Conservation (phyloP, 2,329 filamentous ascomycete species). For the Alternaria viburni region DNA sequence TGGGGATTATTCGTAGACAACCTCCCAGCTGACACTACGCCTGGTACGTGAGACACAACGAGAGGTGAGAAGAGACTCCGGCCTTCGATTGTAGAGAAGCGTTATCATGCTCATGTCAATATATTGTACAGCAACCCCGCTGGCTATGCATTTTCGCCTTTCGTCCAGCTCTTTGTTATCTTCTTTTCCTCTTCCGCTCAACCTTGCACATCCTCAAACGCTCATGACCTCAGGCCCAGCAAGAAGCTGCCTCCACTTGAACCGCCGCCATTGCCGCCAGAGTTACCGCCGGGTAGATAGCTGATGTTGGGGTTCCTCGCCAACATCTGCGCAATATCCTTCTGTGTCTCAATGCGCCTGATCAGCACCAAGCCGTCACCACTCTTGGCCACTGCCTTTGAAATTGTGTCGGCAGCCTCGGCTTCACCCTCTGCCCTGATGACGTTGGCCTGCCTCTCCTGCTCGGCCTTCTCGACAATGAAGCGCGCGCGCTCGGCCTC, state of each 20-base stretch:
- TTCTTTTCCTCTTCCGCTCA: neutral
- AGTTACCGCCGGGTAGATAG: constrained; percentile 82
- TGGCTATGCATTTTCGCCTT: constrained; percentile 26
- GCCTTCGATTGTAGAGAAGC: constrained; percentile 7
- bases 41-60: neutral
- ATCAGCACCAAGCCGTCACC: constrained; percentile 96
- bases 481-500: constrained; percentile 97
- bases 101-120: constrained; percentile 15
- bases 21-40: neutral
- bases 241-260: constrained; percentile 69
- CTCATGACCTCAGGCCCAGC: constrained; percentile 65
- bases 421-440: constrained; percentile 98
- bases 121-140: constrained; percentile 43
- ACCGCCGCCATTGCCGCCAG: constrained; percentile 59
- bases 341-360: constrained; percentile 93
- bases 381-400: constrained; percentile 88
- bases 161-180: neutral
- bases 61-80: neutral
- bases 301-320: constrained; percentile 93
- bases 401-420: constrained; percentile 94
- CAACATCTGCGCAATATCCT: constrained; percentile 91
- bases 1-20: neutral
- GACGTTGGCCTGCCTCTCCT: constrained; percentile 97
- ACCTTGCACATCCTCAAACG: neutral
- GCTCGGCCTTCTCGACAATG: constrained; percentile 98